Evolutionary conservation across 768 basidiomycete species (phyloP).

Genomic region (Leccinum ochraceum): DNA sequence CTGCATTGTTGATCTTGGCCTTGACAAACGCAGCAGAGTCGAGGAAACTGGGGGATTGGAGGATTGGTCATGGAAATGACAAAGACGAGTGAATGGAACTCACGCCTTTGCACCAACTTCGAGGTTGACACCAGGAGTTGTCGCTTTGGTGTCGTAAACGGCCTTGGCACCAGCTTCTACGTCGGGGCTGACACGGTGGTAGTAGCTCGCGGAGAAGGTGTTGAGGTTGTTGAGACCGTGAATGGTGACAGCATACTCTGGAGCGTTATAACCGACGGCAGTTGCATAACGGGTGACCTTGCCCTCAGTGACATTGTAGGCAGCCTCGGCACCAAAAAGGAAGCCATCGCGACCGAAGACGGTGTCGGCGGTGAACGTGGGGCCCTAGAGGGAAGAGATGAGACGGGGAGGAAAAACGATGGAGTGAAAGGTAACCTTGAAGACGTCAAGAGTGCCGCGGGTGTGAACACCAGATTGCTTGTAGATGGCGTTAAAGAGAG

Average conservation of each 20-base stretch:
- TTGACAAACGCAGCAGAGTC: conserved; percentile 92
- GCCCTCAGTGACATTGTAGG: conserved; percentile 96
- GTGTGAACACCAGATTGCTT: conserved; percentile 97
- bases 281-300: conserved; percentile 89
- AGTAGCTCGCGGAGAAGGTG: conserved; percentile 94
- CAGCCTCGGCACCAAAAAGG: conserved; percentile 93
- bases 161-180: conserved; percentile 97
- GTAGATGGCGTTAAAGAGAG: conserved; percentile 82
- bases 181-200: conserved; percentile 90
- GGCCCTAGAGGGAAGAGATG: conserved; percentile 60
- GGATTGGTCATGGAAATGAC: background rate
- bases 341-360: conserved; percentile 97
- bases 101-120: conserved; percentile 97
- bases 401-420: background rate
- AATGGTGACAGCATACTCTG: conserved; percentile 92
- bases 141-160: conserved; percentile 91
- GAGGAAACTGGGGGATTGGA: conserved; percentile 54
- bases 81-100: conserved; percentile 33
- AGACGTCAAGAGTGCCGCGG: conserved; percentile 85
- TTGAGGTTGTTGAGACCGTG: conserved; percentile 95
- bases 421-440: conserved; percentile 66
- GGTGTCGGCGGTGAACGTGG: conserved; percentile 94
- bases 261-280: conserved; percentile 93
- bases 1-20: conserved; percentile 98
- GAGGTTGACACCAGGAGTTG: conserved; percentile 81